These are phyloP conservation scores for Didymella pomorum DNA, from an alignment of 2,329 filamentous ascomycete species.

Conservation along the genomic window DNA sequence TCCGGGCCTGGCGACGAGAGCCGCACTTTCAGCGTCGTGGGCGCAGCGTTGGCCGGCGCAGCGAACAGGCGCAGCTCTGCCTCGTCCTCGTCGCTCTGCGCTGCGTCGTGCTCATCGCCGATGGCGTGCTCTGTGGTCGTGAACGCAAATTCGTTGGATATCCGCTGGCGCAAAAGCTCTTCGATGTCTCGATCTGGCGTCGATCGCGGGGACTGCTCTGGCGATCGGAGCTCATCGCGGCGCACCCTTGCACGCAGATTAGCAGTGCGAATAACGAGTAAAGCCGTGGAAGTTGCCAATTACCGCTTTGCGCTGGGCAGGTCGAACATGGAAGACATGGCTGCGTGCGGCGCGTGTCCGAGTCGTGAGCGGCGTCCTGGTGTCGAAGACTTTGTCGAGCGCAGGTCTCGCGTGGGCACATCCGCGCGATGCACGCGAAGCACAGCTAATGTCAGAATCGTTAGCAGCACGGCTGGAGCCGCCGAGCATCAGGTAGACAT, in stretches of 20 bases:
- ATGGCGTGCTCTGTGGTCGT: constrained; percentile 22
- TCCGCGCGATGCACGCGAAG: background rate
- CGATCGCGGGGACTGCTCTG: constrained; percentile 43
- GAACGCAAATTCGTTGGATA: constrained; percentile 37
- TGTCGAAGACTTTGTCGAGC: constrained; percentile 4
- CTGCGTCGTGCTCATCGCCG: constrained; percentile 8
- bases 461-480: constrained; percentile 10
- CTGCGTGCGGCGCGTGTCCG: constrained; percentile 11
- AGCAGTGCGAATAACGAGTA: background rate
- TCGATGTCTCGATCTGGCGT: constrained; percentile 46
- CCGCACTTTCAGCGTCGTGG: constrained; percentile 42
- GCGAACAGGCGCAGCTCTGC: constrained; percentile 48
- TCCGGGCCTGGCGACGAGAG: constrained; percentile 41
- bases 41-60: constrained; percentile 30
- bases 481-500: background rate
- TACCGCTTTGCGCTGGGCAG: constrained; percentile 39
- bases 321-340: constrained; percentile 36
- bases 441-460: constrained; percentile 15
- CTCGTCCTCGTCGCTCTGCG: constrained; percentile 38
- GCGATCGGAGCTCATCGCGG: constrained; percentile 48
- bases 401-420: constrained; percentile 8
- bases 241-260: constrained; percentile 35
- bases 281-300: background rate
- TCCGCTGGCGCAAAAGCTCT: constrained; percentile 41
- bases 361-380: constrained; percentile 4